Percentiles rank a stretch among this genome's conserved stretches.
Conservation (phyloP, 1,284 basidiomycete genomes). For the Ceratobasidium sp. region DNA sequence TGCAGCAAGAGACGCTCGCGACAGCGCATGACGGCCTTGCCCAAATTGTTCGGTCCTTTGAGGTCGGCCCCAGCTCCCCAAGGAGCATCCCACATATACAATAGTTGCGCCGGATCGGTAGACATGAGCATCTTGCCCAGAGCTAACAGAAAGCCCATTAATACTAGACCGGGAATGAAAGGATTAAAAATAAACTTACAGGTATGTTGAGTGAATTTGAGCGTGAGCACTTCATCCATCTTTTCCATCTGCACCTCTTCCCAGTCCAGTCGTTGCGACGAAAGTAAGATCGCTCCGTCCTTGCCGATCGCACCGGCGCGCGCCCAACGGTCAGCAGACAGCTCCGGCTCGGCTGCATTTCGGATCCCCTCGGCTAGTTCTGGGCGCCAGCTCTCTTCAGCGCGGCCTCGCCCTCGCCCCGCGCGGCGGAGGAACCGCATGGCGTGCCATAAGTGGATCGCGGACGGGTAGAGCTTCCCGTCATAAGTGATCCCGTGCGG, state of each 20-base stretch:
- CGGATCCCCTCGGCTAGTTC: slow-evolving; percentile 39
- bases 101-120: slow-evolving; percentile 45
- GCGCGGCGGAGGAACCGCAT: slow-evolving; percentile 35
- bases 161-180: not conserved
- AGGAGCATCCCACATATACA: slow-evolving; percentile 59
- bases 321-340: slow-evolving; percentile 22
- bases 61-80: slow-evolving; percentile 70
- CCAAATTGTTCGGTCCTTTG: slow-evolving; percentile 71
- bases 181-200: slow-evolving; percentile 47
- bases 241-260: slow-evolving; percentile 63
- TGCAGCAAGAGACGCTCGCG: no score
- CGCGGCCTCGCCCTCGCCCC: slow-evolving; percentile 30
- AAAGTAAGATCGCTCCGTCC: slow-evolving; percentile 39
- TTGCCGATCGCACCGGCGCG: slow-evolving; percentile 37
- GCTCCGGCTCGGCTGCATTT: slow-evolving; percentile 32
- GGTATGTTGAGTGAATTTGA: slow-evolving; percentile 74
- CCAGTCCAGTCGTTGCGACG: slow-evolving; percentile 65
- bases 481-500: slow-evolving; percentile 36
- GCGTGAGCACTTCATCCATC: slow-evolving; percentile 72
- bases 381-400: slow-evolving; percentile 27
- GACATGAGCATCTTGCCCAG: slow-evolving; percentile 47
- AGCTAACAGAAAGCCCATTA: slow-evolving; percentile 16
- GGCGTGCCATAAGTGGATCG: slow-evolving; percentile 39
- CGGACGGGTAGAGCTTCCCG: slow-evolving; percentile 37
- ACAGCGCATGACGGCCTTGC: slow-evolving; percentile 67